Evolutionary conservation across 805 yeast species (phyloP).

Genomic region (Candida maesae): DNA sequence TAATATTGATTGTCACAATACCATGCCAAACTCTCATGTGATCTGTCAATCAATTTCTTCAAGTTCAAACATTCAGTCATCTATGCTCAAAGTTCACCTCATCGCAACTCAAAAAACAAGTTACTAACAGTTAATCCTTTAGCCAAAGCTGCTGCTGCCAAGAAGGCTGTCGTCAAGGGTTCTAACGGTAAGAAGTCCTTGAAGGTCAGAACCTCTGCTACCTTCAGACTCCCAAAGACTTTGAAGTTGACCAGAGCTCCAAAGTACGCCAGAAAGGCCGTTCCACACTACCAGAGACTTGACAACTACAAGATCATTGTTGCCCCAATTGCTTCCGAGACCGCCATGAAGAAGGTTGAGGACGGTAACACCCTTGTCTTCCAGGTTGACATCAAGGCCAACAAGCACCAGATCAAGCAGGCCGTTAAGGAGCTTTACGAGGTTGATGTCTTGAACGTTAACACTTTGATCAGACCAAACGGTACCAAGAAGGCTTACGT

Average conservation of each 20-base stretch:
- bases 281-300: slow-evolving; percentile 95
- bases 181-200: slow-evolving; percentile 83
- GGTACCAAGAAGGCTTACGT: slow-evolving; percentile 99
- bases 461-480: slow-evolving; percentile 98
- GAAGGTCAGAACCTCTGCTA: slow-evolving; percentile 91
- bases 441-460: slow-evolving; percentile 89
- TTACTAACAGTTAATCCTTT: slow-evolving; percentile 19
- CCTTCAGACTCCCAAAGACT: slow-evolving; percentile 98
- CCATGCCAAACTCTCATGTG: neutral
- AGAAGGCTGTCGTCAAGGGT: slow-evolving; percentile 98
- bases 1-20: too few relatives aligned
- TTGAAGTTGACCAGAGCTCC: slow-evolving; percentile 91
- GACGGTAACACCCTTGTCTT: slow-evolving; percentile 98
- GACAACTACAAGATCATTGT: slow-evolving; percentile 94
- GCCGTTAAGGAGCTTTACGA: slow-evolving; percentile 98
- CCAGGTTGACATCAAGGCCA: slow-evolving; percentile 95
- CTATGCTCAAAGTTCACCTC: neutral
- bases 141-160: slow-evolving; percentile 92
- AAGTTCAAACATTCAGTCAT: too few relatives aligned
- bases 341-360: slow-evolving; percentile 99
- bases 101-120: slow-evolving; percentile 40
- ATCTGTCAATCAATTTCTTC: too few relatives aligned
- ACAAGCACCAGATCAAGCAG: slow-evolving; percentile 97
- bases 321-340: slow-evolving; percentile 95
- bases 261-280: slow-evolving; percentile 91